phyloP scores from a whole-genome alignment of 371 early-diverging fungal genomes.

The Lichtheimia hyalospora region DNA sequence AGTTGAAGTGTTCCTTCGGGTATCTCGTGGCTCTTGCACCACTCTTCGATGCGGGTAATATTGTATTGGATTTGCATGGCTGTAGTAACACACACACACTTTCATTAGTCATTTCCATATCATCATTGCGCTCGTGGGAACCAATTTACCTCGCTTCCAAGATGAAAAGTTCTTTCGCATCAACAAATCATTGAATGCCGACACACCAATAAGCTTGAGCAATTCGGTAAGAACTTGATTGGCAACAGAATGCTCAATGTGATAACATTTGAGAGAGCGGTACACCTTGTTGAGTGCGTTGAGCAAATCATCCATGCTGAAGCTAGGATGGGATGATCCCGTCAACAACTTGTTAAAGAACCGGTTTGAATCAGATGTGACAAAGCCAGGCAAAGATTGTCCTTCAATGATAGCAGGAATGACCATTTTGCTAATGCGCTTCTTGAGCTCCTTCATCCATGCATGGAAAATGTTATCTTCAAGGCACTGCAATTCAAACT shows the following conservation, averaged over 20 bases:
- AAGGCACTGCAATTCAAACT: constrained; percentile 57
- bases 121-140: not conserved
- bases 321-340: constrained; percentile 63
- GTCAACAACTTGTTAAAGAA: constrained; percentile 74
- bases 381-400: constrained; percentile 85
- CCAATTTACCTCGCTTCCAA: constrained; percentile 71
- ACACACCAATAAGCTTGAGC: constrained; percentile 84
- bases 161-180: constrained; percentile 83
- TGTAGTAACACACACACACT: constrained; percentile 4
- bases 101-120: not conserved
- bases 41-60: constrained; percentile 93
- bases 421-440: constrained; percentile 84
- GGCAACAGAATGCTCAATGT: constrained; percentile 75
- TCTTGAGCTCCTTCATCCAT: constrained; percentile 93
- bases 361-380: constrained; percentile 81
- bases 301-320: constrained; percentile 86
- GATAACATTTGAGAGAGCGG: constrained; percentile 91
- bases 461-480: constrained; percentile 65
- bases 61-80: constrained; percentile 98
- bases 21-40: constrained; percentile 94
- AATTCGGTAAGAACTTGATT: constrained; percentile 85
- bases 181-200: constrained; percentile 90
- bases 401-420: constrained; percentile 90
- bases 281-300: constrained; percentile 86
- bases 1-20: constrained; percentile 90